Evolutionary conservation across 768 basidiomycete species (phyloP).

Genomic region (Lactarius sp.): DNA sequence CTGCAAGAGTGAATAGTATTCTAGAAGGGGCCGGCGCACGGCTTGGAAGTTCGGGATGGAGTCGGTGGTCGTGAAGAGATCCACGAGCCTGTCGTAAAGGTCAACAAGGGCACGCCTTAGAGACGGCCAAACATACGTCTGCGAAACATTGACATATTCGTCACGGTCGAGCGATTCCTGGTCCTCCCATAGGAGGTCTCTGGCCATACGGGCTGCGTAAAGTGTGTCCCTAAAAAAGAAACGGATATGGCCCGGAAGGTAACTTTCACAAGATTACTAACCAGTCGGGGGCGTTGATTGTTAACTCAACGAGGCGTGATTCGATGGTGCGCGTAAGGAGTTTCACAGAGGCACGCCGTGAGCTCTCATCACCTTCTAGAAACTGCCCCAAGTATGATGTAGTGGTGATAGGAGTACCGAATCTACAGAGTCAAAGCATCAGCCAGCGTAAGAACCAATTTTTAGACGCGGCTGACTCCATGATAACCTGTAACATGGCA

Average conservation of each 20-base stretch:
- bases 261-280: constrained; percentile 36
- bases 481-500: constrained; percentile 48
- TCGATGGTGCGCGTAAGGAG: constrained; percentile 74
- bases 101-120: constrained; percentile 1
- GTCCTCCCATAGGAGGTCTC: constrained; percentile 88
- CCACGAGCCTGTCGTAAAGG: constrained; percentile 58
- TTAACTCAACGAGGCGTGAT: constrained; percentile 62
- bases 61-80: constrained; percentile 73
- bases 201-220: constrained; percentile 86
- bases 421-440: constrained; percentile 45
- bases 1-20: constrained; percentile 84
- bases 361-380: constrained; percentile 60
- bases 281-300: constrained; percentile 95
- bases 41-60: constrained; percentile 53
- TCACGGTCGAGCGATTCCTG: constrained; percentile 71
- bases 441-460: background rate
- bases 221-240: constrained; percentile 71
- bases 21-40: constrained; percentile 67
- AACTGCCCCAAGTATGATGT: constrained; percentile 75
- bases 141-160: constrained; percentile 79
- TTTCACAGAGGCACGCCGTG: constrained; percentile 77
- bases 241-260: background rate
- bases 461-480: constrained; percentile 50
- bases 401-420: constrained; percentile 74
- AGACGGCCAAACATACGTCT: constrained; percentile 62